Base-by-base conservation (phyloP, 139 green algal species). In the Volvox reticuliferus region DNA sequence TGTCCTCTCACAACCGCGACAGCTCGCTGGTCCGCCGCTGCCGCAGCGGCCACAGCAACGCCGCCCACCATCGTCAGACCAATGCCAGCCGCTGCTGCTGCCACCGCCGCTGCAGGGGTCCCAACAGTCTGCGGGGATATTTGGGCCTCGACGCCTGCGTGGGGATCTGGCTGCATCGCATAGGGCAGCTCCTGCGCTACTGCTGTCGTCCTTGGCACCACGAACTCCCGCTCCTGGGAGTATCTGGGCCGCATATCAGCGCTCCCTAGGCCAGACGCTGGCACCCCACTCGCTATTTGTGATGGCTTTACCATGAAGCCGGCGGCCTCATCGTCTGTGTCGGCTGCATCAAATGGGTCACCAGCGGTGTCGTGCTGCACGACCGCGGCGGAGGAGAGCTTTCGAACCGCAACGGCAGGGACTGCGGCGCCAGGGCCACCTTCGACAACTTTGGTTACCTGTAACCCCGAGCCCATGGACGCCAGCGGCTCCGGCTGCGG, bases 321-420 rank as follows among this genome's bases (percentile, higher is more conserved):
- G 71, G 28, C 71, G 71, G 26, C 71, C 14, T 90, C 86, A 0
- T 84, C 86, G 50, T 90, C 86, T 24, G 86, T 36, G 50, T 84
- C 73, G 30, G 37, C 86, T 0, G 71, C 86, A 30, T 90, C 71
- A 62, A 90, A 90, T 22, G 86, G 86, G 30, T 90, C 86, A 1
- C 44, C 9, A 12, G 28, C 17, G 30, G 50, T 2, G 5, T 68
- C 44, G 14, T 28, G 67, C 36, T 37, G 18, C 6, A 20, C 37
- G 22, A 77, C 12, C 13, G 81, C 50, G 14, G 80, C 44, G 35
- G 77, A 22, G 6, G 35, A 65, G 19, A 63, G 6, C 32, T 55
- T 35, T 17, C 26, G 44, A 55, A 5, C 44, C 44, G 5, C 44
- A 55, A 5, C 44, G 44, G 44, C 44, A 5, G 44, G 44, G 9